Percentiles rank a stretch among this genome's conserved stretches.
These are phyloP conservation scores for Pseudoscleropodium purum DNA, from an alignment of 225 moss, liverwort and hornwort species.

Conservation along the genomic window DNA sequence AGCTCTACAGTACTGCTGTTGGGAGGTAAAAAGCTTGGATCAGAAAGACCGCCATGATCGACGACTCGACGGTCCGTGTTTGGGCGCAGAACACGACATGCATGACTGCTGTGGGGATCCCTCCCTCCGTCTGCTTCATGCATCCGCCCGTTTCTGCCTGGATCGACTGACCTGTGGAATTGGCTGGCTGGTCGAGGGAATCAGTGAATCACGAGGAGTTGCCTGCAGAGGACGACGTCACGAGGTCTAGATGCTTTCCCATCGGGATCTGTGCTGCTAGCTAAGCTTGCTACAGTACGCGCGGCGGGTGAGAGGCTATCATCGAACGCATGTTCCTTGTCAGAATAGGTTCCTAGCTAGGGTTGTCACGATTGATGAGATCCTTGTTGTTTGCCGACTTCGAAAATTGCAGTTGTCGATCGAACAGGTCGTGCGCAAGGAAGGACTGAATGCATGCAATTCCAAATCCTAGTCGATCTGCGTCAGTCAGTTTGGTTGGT, in stretches of 20 bases:
- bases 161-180: background rate
- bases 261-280: background rate
- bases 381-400: background rate
- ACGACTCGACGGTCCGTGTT: background rate
- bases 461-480: background rate
- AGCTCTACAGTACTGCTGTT: background rate
- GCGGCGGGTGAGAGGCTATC: background rate
- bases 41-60: background rate
- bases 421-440: background rate
- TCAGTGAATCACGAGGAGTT: background rate
- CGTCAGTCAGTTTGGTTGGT: background rate
- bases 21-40: background rate
- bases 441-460: background rate
- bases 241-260: background rate
- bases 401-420: background rate
- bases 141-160: background rate
- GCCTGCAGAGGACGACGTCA: background rate
- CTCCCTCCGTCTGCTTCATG: background rate
- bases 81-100: background rate
- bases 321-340: background rate
- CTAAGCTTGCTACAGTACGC: background rate
- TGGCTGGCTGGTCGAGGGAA: background rate
- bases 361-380: too few relatives aligned
- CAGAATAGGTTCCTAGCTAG: background rate
- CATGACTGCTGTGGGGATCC: background rate